Evolutionary conservation across 2,329 filamentous ascomycete species (phyloP), one percentile per base, ranked within the genome.

Genomic region (Saccharata proteae): DNA sequence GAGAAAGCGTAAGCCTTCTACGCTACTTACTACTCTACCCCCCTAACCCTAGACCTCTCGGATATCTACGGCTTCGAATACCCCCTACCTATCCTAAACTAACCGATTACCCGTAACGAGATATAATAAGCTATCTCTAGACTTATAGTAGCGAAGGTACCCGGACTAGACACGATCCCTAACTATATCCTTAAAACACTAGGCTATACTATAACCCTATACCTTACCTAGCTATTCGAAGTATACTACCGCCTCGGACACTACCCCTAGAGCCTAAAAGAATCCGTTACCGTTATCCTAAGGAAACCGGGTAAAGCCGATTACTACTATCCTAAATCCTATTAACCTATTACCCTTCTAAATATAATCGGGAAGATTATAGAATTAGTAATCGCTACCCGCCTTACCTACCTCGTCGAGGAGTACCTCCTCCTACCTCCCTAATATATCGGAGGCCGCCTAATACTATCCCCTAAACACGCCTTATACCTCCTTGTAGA

Each of bases 351-450:
- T 16, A 40, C 40, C 7, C 28, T 46, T 2, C 28, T 46, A 5
- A 40, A 43, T 25, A 46, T 38, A 7, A 19, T 51, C 3, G 41
- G 43, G 3, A 52, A 51, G 32, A 21, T 39, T 3, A 19, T 51
- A 7, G 48, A 51, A 17, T 14, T 29, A 7, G 31, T 50, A 7
- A 21, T 47, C 10, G 42, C 43, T 3, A 32, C 37, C 14, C 31
- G 45, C 18, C 29, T 47, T 5, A 38, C 26, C 14, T 37, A 40
- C 23, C 17, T 39, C 15, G 25, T n/a, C n/a, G n/a, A n/a, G n/a
- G n/a, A n/a, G n/a, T n/a, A n/a, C n/a, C n/a, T n/a, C n/a, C n/a
- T n/a, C n/a, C 16, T 29, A 6, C 16, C 10, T 15, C 16, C 18
- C 16, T 8, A 29, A 12, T 12, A 29, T 5, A 29, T 29, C 10